Conservation (phyloP, 208 protist species). For the Leptomonas seymouri region DNA sequence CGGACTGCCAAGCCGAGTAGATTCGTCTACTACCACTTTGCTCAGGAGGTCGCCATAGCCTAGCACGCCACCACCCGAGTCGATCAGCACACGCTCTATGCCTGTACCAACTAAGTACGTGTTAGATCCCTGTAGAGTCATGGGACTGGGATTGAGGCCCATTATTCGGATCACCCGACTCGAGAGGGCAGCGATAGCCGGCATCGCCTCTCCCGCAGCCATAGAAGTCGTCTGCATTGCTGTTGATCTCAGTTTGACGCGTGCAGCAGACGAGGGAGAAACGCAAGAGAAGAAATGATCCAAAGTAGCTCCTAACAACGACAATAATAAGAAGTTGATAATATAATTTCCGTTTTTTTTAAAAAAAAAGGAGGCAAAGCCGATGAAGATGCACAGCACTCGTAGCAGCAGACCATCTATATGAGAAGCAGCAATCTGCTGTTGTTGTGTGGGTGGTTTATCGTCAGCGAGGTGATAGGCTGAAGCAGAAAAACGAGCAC, state of each 20-base stretch:
- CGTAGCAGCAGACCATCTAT: no score
- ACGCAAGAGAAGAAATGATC: neutral
- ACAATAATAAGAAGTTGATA: no score
- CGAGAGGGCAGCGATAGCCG: constrained; percentile 39
- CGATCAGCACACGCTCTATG: constrained; percentile 48
- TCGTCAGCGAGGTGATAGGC: neutral
- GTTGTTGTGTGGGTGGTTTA: no score
- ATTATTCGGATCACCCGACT: constrained; percentile 58
- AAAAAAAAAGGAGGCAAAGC: no score
- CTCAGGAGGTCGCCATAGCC: constrained; percentile 44
- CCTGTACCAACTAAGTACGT: constrained; percentile 74
- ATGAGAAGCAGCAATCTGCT: no score
- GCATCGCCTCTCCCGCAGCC: constrained; percentile 21
- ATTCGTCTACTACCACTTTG: constrained; percentile 30
- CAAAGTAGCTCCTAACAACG: no score
- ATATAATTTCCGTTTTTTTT: no score
- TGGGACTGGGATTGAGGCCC: constrained; percentile 66
- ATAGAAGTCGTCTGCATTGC: neutral
- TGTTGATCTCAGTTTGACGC: no score
- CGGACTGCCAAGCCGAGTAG: constrained; percentile 30
- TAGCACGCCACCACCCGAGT: constrained; percentile 58
- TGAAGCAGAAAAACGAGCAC: neutral
- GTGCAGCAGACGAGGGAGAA: no score
- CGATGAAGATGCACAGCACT: neutral
- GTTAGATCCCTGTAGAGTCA: constrained; percentile 79